These are phyloP conservation scores for Acanthamoeba triangularis DNA, from an alignment of 208 protist species.

Conservation along the genomic window DNA sequence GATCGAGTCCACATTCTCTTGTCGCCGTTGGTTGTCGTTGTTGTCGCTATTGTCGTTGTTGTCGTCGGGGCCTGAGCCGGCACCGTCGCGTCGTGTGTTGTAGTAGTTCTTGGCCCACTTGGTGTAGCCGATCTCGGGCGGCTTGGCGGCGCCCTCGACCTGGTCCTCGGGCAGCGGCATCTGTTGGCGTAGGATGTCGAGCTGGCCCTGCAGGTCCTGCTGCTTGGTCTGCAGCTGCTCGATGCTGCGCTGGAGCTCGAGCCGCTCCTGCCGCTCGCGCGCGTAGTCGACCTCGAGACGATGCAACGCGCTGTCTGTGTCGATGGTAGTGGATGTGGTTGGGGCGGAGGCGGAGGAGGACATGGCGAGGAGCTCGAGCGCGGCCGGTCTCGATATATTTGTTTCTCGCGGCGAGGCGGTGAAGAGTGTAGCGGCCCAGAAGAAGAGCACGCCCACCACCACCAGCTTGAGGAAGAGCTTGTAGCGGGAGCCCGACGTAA, in stretches of 20 bases:
- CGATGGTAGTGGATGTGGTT: no score
- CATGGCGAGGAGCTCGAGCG: no score
- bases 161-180: slow-evolving; percentile 11
- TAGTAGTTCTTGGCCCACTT: slow-evolving; percentile 53
- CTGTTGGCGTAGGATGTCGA: slow-evolving; percentile 37
- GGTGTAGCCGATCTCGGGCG: slow-evolving; percentile 34
- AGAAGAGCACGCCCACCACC: no score
- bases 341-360: no score
- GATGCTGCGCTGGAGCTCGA: neutral
- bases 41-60: neutral
- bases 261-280: neutral
- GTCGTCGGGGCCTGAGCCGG: neutral
- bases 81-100: neutral
- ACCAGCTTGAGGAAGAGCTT: no score
- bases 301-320: neutral
- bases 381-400: no score
- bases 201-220: slow-evolving; percentile 55
- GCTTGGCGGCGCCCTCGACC: neutral
- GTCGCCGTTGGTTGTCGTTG: neutral
- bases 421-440: no score
- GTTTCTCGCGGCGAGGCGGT: no score
- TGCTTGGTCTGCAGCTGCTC: slow-evolving; percentile 8
- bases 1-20: neutral
- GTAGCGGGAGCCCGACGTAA: no score
- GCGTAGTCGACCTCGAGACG: neutral